phyloP scores from a whole-genome alignment of 176 grass and related monocot genomes.

The Musa beccarii region DNA sequence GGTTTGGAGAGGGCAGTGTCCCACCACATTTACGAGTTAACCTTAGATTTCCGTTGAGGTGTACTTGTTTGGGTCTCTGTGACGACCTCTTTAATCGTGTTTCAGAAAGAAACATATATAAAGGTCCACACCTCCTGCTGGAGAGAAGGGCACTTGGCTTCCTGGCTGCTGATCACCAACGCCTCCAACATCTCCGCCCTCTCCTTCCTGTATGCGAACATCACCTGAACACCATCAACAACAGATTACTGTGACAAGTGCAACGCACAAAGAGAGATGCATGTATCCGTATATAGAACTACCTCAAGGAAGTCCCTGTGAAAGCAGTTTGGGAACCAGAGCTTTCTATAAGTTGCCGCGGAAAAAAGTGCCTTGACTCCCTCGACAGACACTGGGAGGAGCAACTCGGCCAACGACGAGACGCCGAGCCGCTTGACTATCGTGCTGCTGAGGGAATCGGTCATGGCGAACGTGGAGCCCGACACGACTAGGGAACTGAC shows the following conservation, averaged over 20 bases:
- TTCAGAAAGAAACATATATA: background rate
- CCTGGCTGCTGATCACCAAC: conserved; percentile 75
- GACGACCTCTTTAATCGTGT: background rate
- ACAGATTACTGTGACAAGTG: background rate
- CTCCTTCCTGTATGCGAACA: conserved; percentile 82
- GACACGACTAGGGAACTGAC: conserved; percentile 64
- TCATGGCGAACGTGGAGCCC: conserved; percentile 75
- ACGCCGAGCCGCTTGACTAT: conserved; percentile 52
- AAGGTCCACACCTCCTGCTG: conserved; percentile 34
- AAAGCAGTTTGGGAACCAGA: conserved; percentile 74
- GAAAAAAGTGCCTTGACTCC: conserved; percentile 79
- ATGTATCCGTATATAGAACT: background rate
- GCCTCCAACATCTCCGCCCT: conserved; percentile 68
- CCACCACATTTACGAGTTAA: too few relatives aligned
- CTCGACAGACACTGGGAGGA: conserved; percentile 68
- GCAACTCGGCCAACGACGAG: conserved; percentile 50
- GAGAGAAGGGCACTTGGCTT: conserved; percentile 52
- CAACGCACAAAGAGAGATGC: background rate
- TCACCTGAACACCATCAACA: conserved; percentile 30
- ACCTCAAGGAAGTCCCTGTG: conserved; percentile 74
- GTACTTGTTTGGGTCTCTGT: background rate
- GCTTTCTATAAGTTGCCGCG: conserved; percentile 37
- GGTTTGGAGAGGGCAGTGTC: too few relatives aligned
- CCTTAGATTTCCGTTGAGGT: too few relatives aligned
- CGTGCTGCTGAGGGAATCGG: conserved; percentile 52